Conservation (phyloP, 2,329 filamentous ascomycete species). For the Alternaria panax region DNA sequence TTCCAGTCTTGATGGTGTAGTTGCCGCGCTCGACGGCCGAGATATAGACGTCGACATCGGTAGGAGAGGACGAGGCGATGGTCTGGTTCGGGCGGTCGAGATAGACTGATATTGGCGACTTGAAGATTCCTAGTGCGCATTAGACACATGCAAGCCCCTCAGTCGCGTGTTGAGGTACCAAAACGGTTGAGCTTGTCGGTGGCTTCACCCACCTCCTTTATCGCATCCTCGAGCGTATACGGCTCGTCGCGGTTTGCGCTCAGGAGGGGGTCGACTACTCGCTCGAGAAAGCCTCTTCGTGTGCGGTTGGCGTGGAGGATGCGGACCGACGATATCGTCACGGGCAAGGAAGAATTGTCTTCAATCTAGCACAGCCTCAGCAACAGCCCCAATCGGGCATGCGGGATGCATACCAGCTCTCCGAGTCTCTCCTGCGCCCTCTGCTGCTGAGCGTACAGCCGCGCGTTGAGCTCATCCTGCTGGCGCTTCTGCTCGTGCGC, state of each 20-base stretch:
- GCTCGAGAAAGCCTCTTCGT: slow-evolving; percentile 82
- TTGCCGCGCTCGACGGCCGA: slow-evolving; percentile 80
- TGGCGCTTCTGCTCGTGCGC: slow-evolving; percentile 66
- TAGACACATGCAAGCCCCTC: slow-evolving; percentile 15
- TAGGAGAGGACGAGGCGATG: slow-evolving; percentile 73
- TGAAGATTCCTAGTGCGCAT: slow-evolving; percentile 76
- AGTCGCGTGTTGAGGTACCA: slow-evolving; percentile 61
- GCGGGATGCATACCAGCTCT: slow-evolving; percentile 65
- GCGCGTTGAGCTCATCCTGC: slow-evolving; percentile 66
- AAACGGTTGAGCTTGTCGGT: slow-evolving; percentile 80
- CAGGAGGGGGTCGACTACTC: slow-evolving; percentile 79
- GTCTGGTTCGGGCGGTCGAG: slow-evolving; percentile 76
- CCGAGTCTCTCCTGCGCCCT: slow-evolving; percentile 69
- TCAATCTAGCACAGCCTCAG: slow-evolving; percentile 64
- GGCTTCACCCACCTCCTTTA: slow-evolving; percentile 73
- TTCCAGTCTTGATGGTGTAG: slow-evolving; percentile 90
- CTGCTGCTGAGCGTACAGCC: slow-evolving; percentile 64
- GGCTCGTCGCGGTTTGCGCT: slow-evolving; percentile 69
- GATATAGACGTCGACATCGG: slow-evolving; percentile 82
- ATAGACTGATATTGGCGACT: slow-evolving; percentile 81
- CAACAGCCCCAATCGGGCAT: slow-evolving; percentile 5
- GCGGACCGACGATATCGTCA: slow-evolving; percentile 84
- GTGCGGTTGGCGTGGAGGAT: slow-evolving; percentile 85
- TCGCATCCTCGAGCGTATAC: slow-evolving; percentile 79
- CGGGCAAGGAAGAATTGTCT: slow-evolving; percentile 84